phyloP scores from a whole-genome alignment of 2,329 filamentous ascomycete species.

The Aspergillus pseudoterreus region DNA sequence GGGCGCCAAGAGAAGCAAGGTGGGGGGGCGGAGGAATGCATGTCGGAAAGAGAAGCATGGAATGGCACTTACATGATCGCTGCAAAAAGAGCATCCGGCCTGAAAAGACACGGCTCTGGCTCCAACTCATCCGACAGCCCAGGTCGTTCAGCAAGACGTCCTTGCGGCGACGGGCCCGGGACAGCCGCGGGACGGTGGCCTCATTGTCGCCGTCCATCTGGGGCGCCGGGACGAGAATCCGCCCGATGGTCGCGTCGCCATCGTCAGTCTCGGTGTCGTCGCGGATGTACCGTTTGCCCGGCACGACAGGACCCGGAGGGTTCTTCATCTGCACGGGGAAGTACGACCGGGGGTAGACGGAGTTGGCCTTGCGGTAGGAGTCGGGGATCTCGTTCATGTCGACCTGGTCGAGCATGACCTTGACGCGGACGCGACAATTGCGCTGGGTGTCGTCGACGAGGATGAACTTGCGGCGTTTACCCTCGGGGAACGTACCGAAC shows the following conservation, averaged over 20 bases:
- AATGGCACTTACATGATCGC: conserved; percentile 70
- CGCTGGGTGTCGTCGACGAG: conserved; percentile 86
- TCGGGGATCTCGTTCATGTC: conserved; percentile 96
- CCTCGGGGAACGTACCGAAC: conserved; percentile 83
- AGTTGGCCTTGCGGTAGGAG: conserved; percentile 84
- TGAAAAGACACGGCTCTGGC: conserved; percentile 87
- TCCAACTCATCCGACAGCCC: conserved; percentile 94
- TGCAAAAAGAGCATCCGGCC: conserved; percentile 84
- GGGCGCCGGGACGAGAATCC: conserved; percentile 57
- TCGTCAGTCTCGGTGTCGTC: conserved; percentile 58
- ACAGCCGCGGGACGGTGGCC: conserved; percentile 71
- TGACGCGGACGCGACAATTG: conserved; percentile 76
- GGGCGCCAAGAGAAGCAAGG: neutral
- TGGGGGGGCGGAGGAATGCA: neutral
- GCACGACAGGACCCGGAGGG: conserved; percentile 67
- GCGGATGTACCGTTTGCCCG: conserved; percentile 70
- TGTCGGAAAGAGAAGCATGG: neutral
- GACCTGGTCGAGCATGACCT: conserved; percentile 88
- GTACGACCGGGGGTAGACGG: conserved; percentile 86
- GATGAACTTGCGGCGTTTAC: conserved; percentile 94
- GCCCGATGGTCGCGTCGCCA: conserved; percentile 34
- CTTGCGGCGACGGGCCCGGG: conserved; percentile 66
- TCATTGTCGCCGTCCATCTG: conserved; percentile 69
- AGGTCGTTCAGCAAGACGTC: conserved; percentile 91
- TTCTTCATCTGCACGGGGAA: conserved; percentile 92